Evolutionary conservation across 2,329 filamentous ascomycete genomes (phyloP).

Genomic region (Capronia americana): DNA sequence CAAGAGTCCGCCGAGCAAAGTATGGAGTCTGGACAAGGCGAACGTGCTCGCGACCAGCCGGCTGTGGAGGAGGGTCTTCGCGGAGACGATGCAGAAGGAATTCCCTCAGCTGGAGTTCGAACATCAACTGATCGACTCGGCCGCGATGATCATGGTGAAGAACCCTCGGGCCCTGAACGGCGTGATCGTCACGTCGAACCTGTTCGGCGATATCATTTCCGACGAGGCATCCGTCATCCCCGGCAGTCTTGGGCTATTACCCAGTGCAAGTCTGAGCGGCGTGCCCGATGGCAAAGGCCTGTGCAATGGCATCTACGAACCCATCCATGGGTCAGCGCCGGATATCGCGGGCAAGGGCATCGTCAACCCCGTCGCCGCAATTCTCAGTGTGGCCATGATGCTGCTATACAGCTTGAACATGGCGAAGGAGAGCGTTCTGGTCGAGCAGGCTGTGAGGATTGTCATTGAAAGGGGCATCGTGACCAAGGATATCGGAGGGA

Average conservation of each 20-base stretch:
- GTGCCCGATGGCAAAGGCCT: constrained; percentile 72
- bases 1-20: constrained; percentile 74
- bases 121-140: constrained; percentile 92
- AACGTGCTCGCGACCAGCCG: constrained; percentile 91
- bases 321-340: constrained; percentile 92
- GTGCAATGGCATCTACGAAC: constrained; percentile 94
- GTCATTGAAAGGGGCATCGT: constrained; percentile 79
- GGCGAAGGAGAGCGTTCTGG: constrained; percentile 74
- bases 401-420: constrained; percentile 88
- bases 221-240: constrained; percentile 96
- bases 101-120: constrained; percentile 84
- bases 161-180: constrained; percentile 87
- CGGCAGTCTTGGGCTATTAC: constrained; percentile 84
- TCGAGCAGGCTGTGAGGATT: constrained; percentile 80
- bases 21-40: constrained; percentile 92
- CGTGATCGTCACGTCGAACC: constrained; percentile 87
- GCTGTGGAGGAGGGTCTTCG: constrained; percentile 86
- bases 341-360: constrained; percentile 92
- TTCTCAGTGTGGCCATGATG: constrained; percentile 95
- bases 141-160: constrained; percentile 98
- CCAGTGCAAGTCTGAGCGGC: constrained; percentile 83
- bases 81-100: constrained; percentile 83
- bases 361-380: constrained; percentile 89
- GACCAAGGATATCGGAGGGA: constrained; percentile 86
- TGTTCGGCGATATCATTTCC: constrained; percentile 95